Evolutionary conservation across 2,329 filamentous ascomycete genomes (phyloP).

Genomic region (Ascochyta viciae-villosae): DNA sequence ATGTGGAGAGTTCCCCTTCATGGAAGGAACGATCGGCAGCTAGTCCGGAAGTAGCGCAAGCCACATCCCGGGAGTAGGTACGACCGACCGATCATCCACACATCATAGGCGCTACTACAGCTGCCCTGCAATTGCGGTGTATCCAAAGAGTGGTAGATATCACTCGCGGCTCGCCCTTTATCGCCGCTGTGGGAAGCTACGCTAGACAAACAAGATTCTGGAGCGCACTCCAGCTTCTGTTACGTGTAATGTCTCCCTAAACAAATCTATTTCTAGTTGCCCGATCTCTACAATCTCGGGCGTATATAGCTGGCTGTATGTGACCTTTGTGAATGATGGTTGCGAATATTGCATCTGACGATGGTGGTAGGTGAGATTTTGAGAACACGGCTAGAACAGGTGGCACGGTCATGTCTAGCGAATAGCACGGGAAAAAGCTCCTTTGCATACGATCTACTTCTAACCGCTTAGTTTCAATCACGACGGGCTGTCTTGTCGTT

Average conservation of each 20-base stretch:
- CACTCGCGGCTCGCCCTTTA: not conserved
- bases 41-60: not conserved
- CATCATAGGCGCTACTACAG: not conserved
- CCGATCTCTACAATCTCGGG: not conserved
- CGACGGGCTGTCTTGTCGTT: too few relatives aligned
- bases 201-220: not conserved
- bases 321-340: too few relatives aligned
- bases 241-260: not conserved
- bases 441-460: too few relatives aligned
- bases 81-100: not conserved
- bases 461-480: too few relatives aligned
- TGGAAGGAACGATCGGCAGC: slow-evolving; percentile 4
- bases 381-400: too few relatives aligned
- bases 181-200: not conserved
- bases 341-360: too few relatives aligned
- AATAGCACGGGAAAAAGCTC: too few relatives aligned
- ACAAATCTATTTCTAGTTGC: not conserved
- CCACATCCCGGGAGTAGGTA: too few relatives aligned
- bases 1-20: not conserved
- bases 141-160: not conserved
- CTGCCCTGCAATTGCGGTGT: too few relatives aligned
- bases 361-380: too few relatives aligned
- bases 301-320: not conserved
- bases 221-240: not conserved
- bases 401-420: too few relatives aligned